Percentiles rank a stretch among this genome's conserved stretches.
phyloP scores from a whole-genome alignment of 768 basidiomycete genomes.

The Boletellus emodensis region DNA sequence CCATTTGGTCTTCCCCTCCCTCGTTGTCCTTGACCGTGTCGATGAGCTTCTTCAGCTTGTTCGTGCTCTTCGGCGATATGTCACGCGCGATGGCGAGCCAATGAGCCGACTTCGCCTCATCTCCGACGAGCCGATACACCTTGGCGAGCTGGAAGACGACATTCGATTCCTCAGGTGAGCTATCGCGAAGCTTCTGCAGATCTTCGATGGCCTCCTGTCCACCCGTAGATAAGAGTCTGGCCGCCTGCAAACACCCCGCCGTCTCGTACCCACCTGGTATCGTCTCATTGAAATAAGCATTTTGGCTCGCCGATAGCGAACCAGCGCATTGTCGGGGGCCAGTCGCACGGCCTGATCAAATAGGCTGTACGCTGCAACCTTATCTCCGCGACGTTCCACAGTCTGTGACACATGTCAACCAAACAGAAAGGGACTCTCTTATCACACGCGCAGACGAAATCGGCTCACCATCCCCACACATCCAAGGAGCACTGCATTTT shows the following conservation, averaged over 20 bases:
- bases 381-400: conserved; percentile 80
- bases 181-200: conserved; percentile 72
- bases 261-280: conserved; percentile 59
- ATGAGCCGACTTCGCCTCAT: conserved; percentile 75
- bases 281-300: conserved; percentile 81
- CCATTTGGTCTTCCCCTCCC: conserved; percentile 62
- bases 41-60: conserved; percentile 76
- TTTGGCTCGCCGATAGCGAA: conserved; percentile 91
- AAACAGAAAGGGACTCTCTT: conserved; percentile 10
- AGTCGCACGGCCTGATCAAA: conserved; percentile 79
- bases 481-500: conserved; percentile 92
- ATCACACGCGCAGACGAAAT: conserved; percentile 15
- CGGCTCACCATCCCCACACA: conserved; percentile 91
- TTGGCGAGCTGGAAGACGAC: conserved; percentile 95
- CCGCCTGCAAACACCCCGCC: conserved; percentile 20
- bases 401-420: conserved; percentile 49
- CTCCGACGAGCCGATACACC: conserved; percentile 79
- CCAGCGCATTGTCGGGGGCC: conserved; percentile 86
- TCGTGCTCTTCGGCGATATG: conserved; percentile 85
- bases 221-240: conserved; percentile 21
- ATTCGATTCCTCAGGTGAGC: conserved; percentile 94
- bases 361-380: conserved; percentile 66
- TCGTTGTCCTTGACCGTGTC: conserved; percentile 64
- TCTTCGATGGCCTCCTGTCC: conserved; percentile 74
- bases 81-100: conserved; percentile 89